These are phyloP conservation scores for Colletotrichum sansevieriae DNA, from an alignment of 2,329 filamentous ascomycete genomes.

Conservation along the genomic window DNA sequence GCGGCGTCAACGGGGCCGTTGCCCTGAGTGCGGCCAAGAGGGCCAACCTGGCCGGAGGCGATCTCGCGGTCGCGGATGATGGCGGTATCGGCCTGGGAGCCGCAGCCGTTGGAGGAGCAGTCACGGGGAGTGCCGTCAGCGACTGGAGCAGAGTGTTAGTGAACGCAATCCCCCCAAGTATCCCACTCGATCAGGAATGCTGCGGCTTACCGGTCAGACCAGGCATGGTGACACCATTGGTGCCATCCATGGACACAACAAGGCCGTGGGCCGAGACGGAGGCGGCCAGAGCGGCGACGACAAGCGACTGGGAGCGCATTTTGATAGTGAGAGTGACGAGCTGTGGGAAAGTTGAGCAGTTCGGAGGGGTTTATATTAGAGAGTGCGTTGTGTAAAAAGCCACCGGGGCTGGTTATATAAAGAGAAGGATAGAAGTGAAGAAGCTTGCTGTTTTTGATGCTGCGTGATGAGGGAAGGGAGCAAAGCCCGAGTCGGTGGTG, in stretches of 20 bases:
- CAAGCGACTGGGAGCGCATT: slow-evolving; percentile 47
- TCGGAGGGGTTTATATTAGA: slow-evolving; percentile 35
- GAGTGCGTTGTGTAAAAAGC: slow-evolving; percentile 22
- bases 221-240: slow-evolving; percentile 73
- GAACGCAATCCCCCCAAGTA: no score
- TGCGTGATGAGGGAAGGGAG: slow-evolving; percentile 25
- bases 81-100: slow-evolving; percentile 77
- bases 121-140: slow-evolving; percentile 77
- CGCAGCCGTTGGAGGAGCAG: slow-evolving; percentile 71
- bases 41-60: slow-evolving; percentile 61
- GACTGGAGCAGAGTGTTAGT: slow-evolving; percentile 53
- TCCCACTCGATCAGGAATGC: neutral
- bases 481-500: slow-evolving; percentile 20
- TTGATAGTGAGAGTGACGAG: slow-evolving; percentile 38
- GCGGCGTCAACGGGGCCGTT: slow-evolving; percentile 70
- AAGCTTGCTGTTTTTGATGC: slow-evolving; percentile 38
- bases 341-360: slow-evolving; percentile 7
- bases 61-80: slow-evolving; percentile 75
- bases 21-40: slow-evolving; percentile 74
- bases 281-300: slow-evolving; percentile 53
- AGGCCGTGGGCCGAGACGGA: slow-evolving; percentile 70
- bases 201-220: slow-evolving; percentile 56
- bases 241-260: slow-evolving; percentile 67
- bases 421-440: slow-evolving; percentile 33
- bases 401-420: slow-evolving; percentile 34